These are phyloP conservation scores for Teratosphaeria epicoccoides DNA, from an alignment of 2,329 filamentous ascomycete genomes.

Conservation along the genomic window DNA sequence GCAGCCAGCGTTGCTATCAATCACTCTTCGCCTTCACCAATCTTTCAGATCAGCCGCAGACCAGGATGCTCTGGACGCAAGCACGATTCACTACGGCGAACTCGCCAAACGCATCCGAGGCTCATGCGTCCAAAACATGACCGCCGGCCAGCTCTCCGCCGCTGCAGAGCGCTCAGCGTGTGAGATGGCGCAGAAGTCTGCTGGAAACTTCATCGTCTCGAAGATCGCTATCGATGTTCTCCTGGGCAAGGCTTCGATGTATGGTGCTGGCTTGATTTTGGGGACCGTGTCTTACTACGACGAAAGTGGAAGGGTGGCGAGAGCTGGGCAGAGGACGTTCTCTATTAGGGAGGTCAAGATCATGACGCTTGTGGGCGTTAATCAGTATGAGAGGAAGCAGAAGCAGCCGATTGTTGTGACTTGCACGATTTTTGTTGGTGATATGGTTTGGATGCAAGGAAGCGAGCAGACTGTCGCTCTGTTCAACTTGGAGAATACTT, in stretches of 20 bases:
- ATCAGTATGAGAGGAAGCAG: constrained; percentile 53
- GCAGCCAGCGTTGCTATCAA: constrained; percentile 54
- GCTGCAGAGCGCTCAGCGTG: constrained; percentile 11
- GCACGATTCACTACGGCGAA: constrained; percentile 65
- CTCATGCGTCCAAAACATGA: constrained; percentile 4
- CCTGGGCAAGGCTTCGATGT: constrained; percentile 58
- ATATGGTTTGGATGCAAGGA: background rate
- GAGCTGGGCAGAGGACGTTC: constrained; percentile 4
- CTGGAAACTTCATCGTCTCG: constrained; percentile 13
- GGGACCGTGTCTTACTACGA: constrained; percentile 21
- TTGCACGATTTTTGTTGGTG: constrained; percentile 33
- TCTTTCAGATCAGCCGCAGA: constrained; percentile 48
- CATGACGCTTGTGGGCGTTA: constrained; percentile 61
- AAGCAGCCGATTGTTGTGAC: constrained; percentile 58
- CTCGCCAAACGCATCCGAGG: constrained; percentile 52
- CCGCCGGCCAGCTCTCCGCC: constrained; percentile 15
- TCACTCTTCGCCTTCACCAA: constrained; percentile 46
- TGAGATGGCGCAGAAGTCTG: constrained; percentile 20
- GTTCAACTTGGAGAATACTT: constrained; percentile 50
- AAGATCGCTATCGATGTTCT: constrained; percentile 28
- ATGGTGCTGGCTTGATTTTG: constrained; percentile 49
- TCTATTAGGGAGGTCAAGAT: constrained; percentile 44
- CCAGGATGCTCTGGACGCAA: constrained; percentile 51
- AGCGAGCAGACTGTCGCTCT: constrained; percentile 12
- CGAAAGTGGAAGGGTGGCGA: constrained; percentile 5